Conservation (phyloP, 129 eudicot genomes). For the Apium graveolens region DNA sequence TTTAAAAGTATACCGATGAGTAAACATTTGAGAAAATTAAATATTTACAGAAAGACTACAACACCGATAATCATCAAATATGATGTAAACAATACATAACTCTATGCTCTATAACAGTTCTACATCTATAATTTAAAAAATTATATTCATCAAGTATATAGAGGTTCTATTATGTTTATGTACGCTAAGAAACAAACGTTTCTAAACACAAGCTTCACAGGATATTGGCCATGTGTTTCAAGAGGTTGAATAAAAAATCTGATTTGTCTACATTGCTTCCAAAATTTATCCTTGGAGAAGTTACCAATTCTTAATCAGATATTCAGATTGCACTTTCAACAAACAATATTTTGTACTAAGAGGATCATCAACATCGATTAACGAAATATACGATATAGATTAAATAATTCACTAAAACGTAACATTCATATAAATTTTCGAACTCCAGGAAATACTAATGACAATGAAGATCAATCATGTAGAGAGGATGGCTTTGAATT, state of each 20-base stretch:
- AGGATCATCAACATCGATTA: background rate
- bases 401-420: too few species aligned
- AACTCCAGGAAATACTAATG: background rate
- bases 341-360: background rate
- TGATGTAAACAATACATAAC: background rate
- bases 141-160: background rate
- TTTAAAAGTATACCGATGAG: background rate
- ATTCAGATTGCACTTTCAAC: background rate
- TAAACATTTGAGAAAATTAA: too few species aligned
- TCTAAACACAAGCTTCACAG: background rate
- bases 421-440: background rate
- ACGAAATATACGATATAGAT: background rate
- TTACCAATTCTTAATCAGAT: background rate
- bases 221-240: background rate
- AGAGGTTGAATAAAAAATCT: background rate
- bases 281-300: background rate
- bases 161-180: background rate
- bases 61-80: background rate
- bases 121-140: too few species aligned
- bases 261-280: background rate
- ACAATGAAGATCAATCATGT: background rate
- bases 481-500: background rate
- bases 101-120: background rate
- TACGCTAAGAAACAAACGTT: background rate
- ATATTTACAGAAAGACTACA: too few species aligned